Evolutionary conservation across 805 yeast species (phyloP), one percentile per base, ranked within the genome.

Genomic region (Teunomyces aglyptinius): DNA sequence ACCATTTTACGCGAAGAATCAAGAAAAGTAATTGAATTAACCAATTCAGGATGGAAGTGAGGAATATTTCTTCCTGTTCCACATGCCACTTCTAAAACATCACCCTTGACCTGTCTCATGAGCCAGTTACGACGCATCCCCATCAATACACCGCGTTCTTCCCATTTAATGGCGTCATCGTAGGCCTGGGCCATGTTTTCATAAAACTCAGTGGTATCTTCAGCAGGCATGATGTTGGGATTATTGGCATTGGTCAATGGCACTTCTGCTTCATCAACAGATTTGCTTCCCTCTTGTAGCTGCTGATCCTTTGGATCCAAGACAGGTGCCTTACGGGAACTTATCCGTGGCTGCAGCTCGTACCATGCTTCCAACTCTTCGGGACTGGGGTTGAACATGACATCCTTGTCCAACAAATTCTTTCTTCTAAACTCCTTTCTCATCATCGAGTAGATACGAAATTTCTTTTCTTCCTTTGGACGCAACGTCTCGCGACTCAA

Each of bases 61-160:
- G 85, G 83, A 47, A 92, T 78, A 61, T 94, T 94, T 65, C 98
- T 78, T 5, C 99, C 98, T 0, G 99, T 94, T 48, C 99, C 99
- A 60, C 96, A 88, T 0, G 97, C 85, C 8, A 92, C 94, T 65
- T 94, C 99, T 47, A 94, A 70, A 1, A 90, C 97, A 61, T 94
- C 97, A 18, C 99, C 99, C 48, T 73, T 70, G 42, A 85, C 78
- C 50, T 86, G 86, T 31, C 73, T 78, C 90, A 87, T 86, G 39
- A 86, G 64, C 87, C 94, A 85, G 56, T 82, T 82, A 57, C 97
- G 76, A 66, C 86, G 76, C 57, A 73, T 75, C 47, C 84, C 81
- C 76, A 82, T 71, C 31, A 79, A 67, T 46, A 82, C 74, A 12
- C 82, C 76, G 41, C 81, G 58, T 58, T 86, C 94, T 61, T 86